Evolutionary conservation across 257 asterid species (phyloP), one percentile per base, ranked within the genome.

Genomic region (Solanum ahanhuiri): DNA sequence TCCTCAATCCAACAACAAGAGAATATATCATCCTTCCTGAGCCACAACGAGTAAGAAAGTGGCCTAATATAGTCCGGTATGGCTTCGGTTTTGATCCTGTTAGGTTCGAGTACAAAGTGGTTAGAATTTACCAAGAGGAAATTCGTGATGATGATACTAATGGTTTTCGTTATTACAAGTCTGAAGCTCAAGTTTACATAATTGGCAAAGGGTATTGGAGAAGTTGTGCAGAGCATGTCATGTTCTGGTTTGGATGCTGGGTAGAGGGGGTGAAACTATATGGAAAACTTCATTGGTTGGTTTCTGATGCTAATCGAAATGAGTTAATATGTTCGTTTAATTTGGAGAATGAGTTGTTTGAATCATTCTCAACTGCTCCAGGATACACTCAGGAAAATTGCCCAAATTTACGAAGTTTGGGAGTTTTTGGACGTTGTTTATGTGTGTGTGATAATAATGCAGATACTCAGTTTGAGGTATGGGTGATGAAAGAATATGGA

Each of bases 401-500:
- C 3, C 39, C 85, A 39, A 64, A 88, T 23, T 86, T 82, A 9
- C 91, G 91, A 8, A 90, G 92, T 81, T 82, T 94, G 12, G 93
- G 91, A 1, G 91, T 64, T 14, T 71, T 89, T 20, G 58, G 83
- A 67, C 91, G 81, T 30, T 81, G 87, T 28, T 64, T 93, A 4
- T 86, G 93, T 25, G 30, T 93, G 7, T 91, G 94, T 71, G 93
- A 92, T 22, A 88, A 92, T 18, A 82, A 87, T 12, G 71, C 89
- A 5, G 84, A 86, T 2, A 39, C 5, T n/a, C 82, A 88, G 17
- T 85, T 92, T 17, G 90, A 88, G 9, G 89, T 91, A 3, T 92
- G 97, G 97, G 88, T 88, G 34, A 93, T 92, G 95, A 92, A 87
- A 75, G 93, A 93, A 30, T 91, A 92, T 3, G 90, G 89, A 60